Evolutionary conservation across 2,329 filamentous ascomycete genomes (phyloP), one percentile per base, ranked within the genome.

Genomic region (Cladophialophora exuberans): DNA sequence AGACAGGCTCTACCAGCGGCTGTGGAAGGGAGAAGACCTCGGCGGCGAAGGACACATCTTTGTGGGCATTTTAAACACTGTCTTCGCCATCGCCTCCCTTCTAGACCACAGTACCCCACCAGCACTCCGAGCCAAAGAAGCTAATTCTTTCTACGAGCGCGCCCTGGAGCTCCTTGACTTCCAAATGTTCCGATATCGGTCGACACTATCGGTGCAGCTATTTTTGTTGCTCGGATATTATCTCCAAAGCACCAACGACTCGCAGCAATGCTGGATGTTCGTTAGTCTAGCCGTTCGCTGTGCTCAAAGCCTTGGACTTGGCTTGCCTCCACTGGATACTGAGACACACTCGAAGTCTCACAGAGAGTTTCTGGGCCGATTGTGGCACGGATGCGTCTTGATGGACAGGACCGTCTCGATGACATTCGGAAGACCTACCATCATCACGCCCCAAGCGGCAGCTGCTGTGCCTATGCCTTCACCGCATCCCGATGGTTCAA

Each of bases 261-360:
- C 75, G 0, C 73, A 79, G 51, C 73, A 77, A 54, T 79, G 76
- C 1, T 80, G 77, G 78, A 78, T 79, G 65, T 70, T 75, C 2
- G 73, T 76, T 0, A 76, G 76, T 0, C 66, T 74, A 3, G 76
- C 76, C 0, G 72, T 79, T 10, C 69, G 77, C 1, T 77, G 73
- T 17, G 77, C 78, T 0, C 75, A 79, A 44, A 73, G 76, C 0
- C 52, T 80, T 2, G 77, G 76, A 0, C 62, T 79, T 15, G 75
- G 79, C 44, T 61, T 78, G 2, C 68, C 71, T 0, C 71, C 76
- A 30, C 74, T 72, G 1, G 65, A 65, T 47, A 56, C 61, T 61
- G 7, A 55, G 57, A 15, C 52, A 67, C 6, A 50, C 45, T 2
- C 64, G 47, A 18, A 62, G n/a, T n/a, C n/a, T 64, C 2, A 62